Percentiles rank a stretch among this genome's conserved stretches.
These are phyloP conservation scores for Clonostachys rhizophaga DNA, from an alignment of 2,329 filamentous ascomycete genomes.

Conservation along the genomic window DNA sequence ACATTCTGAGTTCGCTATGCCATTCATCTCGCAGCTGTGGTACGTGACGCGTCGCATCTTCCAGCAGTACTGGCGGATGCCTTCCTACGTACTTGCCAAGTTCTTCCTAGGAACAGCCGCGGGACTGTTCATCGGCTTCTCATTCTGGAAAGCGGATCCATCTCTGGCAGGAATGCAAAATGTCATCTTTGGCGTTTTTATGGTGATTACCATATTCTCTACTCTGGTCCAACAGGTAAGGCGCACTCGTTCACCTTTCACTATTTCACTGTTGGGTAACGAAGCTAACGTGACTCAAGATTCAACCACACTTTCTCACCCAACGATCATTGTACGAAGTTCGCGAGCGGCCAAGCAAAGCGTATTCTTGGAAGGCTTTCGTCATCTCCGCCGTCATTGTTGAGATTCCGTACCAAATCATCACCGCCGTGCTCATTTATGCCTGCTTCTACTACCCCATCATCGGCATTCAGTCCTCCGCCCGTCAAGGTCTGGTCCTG, in stretches of 20 bases:
- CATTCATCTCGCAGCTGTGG: conserved; percentile 60
- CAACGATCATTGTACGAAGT: conserved; percentile 74
- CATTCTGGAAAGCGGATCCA: conserved; percentile 53
- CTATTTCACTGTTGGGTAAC: no score
- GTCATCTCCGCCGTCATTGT: conserved; percentile 67
- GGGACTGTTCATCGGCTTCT: conserved; percentile 71
- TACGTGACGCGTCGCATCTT: conserved; percentile 67
- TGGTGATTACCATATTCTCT: conserved; percentile 71
- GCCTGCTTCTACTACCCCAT: conserved; percentile 66
- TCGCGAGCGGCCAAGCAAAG: conserved; percentile 68
- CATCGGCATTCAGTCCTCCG: conserved; percentile 38
- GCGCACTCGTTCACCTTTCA: no score
- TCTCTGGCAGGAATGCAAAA: conserved; percentile 69
- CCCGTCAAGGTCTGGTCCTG: conserved; percentile 61
- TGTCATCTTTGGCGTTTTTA: conserved; percentile 70
- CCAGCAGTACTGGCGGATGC: conserved; percentile 72
- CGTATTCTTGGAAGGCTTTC: conserved; percentile 73
- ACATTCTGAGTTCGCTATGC: conserved; percentile 70
- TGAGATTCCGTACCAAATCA: conserved; percentile 66
- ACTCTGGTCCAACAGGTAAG: conserved; percentile 57
- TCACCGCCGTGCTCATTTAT: conserved; percentile 60
- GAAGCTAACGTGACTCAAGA: conserved; percentile 23
- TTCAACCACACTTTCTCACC: conserved; percentile 72
- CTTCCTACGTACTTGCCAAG: conserved; percentile 75
- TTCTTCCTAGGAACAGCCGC: conserved; percentile 52